Conservation (phyloP, 2,329 filamentous ascomycete species). For the Acarospora socialis region DNA sequence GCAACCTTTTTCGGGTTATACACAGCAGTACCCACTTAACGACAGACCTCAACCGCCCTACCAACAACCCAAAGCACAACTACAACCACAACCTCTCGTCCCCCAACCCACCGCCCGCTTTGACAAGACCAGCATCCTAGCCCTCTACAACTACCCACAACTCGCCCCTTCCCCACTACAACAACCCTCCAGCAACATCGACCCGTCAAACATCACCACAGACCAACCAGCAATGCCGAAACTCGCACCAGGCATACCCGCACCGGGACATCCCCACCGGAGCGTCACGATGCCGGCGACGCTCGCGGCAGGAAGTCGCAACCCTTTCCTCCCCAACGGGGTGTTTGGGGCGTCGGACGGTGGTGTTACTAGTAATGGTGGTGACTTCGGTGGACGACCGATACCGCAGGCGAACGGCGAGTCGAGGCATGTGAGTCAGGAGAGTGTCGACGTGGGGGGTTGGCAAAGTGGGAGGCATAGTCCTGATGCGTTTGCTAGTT, state of each 20-base stretch:
- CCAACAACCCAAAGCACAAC: no score
- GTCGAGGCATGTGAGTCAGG: conserved; percentile 30
- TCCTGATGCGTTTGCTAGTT: conserved; percentile 36
- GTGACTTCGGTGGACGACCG: conserved; percentile 1
- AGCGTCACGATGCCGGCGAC: conserved; percentile 21
- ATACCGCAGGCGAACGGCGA: conserved; percentile 1
- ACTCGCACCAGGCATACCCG: conserved; percentile 14
- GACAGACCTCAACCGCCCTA: no score
- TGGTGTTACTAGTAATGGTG: conserved; percentile 8
- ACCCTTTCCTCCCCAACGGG: conserved; percentile 20
- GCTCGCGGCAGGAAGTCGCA: conserved; percentile 16
- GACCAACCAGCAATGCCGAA: conserved; percentile 16
- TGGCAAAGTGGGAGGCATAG: conserved; percentile 34
- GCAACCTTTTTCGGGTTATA: no score
- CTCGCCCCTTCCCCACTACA: conserved; percentile 21
- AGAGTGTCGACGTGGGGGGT: conserved; percentile 33
- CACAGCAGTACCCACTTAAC: no score
- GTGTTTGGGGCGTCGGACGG: conserved; percentile 3
- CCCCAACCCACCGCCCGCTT: conserved; percentile 27
- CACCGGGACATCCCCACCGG: conserved; percentile 15
- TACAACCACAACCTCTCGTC: conserved; percentile 31
- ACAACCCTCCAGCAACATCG: conserved; percentile 18
- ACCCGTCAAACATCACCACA: conserved; percentile 14
- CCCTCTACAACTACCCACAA: conserved; percentile 30
- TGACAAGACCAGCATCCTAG: conserved; percentile 34